phyloP scores from a whole-genome alignment of 805 yeast species.

The Barnettozyma sucrosica region DNA sequence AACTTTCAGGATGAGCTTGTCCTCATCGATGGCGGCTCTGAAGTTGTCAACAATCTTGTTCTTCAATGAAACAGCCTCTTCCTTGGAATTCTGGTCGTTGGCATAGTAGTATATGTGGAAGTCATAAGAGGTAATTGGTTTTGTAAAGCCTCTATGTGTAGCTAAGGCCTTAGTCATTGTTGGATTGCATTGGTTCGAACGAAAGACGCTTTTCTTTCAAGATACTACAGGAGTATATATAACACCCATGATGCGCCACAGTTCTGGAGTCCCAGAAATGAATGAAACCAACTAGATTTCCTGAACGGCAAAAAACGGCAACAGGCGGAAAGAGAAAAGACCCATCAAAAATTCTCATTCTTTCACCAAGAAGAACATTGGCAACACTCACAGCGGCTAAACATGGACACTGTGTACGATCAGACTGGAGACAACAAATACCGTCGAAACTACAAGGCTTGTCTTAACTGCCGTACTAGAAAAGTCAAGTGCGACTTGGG shows the following conservation, averaged over 20 bases:
- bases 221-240: too few species aligned
- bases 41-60: conserved; percentile 36
- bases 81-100: conserved; percentile 27
- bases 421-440: conserved; percentile 28
- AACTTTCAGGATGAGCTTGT: conserved; percentile 10
- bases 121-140: conserved; percentile 35
- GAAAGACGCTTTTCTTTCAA: too few species aligned
- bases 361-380: not conserved
- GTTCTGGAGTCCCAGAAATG: too few species aligned
- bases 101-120: conserved; percentile 46
- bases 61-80: conserved; percentile 34
- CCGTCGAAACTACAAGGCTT: conserved; percentile 73
- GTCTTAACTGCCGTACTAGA: conserved; percentile 76
- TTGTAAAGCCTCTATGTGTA: conserved; percentile 5
- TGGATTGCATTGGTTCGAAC: too few species aligned
- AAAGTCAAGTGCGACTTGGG: conserved; percentile 88
- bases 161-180: too few species aligned
- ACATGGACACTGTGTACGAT: not conserved
- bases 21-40: conserved; percentile 32
- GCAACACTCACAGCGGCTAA: not conserved
- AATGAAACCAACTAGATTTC: too few species aligned
- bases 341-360: not conserved
- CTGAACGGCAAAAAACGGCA: conserved; percentile 9
- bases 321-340: conserved; percentile 1
- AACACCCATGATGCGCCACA: not conserved